Base-by-base conservation (phyloP, 805 yeast species). In the Wickerhamomyces rabaulensis region DNA sequence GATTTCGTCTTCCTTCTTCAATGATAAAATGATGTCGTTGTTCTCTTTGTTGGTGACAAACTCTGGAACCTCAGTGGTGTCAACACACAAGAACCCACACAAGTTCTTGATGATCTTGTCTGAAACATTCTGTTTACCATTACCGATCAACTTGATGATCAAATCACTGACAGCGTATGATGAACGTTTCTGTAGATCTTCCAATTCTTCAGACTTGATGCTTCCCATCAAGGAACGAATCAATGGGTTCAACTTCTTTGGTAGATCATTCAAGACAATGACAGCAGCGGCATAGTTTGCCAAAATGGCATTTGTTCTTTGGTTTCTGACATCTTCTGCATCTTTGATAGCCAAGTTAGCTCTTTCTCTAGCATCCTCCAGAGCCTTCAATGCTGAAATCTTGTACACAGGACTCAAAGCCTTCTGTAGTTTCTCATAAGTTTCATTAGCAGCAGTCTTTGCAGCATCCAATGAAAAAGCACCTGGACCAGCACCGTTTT, bases 11-110 rank as follows among this genome's bases (percentile, higher is more conserved):
- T 89, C 97, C 56, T 87, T 88, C 46, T 79, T 72, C 54, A 90
- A 71, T 1, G 97, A 88, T 44, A 91, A 66, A 12, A 92, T 84
- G 13, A 69, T 68, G 40, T 77, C 79, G 16, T 65, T 72, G 46
- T 74, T 69, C 13, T 67, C 64, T 35, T 77, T 75, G 55, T 87
- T 86, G 40, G 85, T 82, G 15, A 73, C 71, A 60, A 88, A 94
- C 58, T 89, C 97, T 2, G 99, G 99, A 27, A 92, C 97, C 61
- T 91, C 97, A 3, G 94, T 79, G 0, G 97, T 89, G 62, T 92
- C 99, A 27, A 91, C 97, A 68, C 99, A 94, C 43, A 94, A 62
- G 61, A 92, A 92, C 0, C 92, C 96, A 67, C 96, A 87, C 46
- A 95, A 68, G 60, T 94, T 94, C 62, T 88, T 92, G 39, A 88